Percentiles rank a stretch among this genome's conserved stretches.
These are phyloP conservation scores for Trypanosoma scelopori DNA, from an alignment of 208 protist species.

Conservation along the genomic window DNA sequence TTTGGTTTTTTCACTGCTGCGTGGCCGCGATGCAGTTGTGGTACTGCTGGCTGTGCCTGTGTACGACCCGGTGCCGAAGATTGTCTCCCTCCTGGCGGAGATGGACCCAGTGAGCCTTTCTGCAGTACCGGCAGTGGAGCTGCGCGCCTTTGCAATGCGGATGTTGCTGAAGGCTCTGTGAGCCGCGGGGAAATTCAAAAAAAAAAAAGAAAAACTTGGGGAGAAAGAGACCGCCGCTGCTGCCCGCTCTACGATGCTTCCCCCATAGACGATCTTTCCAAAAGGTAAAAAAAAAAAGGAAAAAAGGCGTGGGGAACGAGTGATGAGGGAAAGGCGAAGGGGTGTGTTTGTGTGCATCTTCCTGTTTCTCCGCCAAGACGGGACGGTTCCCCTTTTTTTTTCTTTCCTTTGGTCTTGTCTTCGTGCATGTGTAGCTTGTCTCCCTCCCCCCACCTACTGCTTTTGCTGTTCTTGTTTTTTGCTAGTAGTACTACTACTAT, in stretches of 20 bases:
- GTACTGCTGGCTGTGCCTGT: slow-evolving; percentile 29
- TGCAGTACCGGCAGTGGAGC: slow-evolving; percentile 8
- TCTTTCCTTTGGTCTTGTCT: too few relatives aligned
- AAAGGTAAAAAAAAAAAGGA: not conserved
- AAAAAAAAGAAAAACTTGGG: slow-evolving; percentile 1
- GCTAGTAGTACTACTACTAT: too few relatives aligned
- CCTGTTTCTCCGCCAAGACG: too few relatives aligned
- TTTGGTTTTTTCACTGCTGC: slow-evolving; percentile 26
- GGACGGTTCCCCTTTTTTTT: too few relatives aligned
- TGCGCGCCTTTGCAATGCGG: slow-evolving; percentile 45
- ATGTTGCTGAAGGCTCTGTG: slow-evolving; percentile 39
- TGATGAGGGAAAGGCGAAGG: too few relatives aligned
- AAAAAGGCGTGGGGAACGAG: not conserved
- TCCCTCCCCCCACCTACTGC: too few relatives aligned
- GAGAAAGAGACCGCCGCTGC: not conserved
- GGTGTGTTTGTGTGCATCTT: too few relatives aligned
- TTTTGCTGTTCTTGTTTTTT: too few relatives aligned
- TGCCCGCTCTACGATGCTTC: not conserved
- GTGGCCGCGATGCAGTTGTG: slow-evolving; percentile 10
- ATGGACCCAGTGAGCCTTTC: slow-evolving; percentile 23
- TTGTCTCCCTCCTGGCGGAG: slow-evolving; percentile 18
- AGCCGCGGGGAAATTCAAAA: not conserved
- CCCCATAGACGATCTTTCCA: slow-evolving; percentile 16
- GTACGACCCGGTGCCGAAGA: slow-evolving; percentile 11
- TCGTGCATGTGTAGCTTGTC: too few relatives aligned